Conservation (phyloP, 176 grass and related monocot genomes). For the Eragrostis nindensis region DNA sequence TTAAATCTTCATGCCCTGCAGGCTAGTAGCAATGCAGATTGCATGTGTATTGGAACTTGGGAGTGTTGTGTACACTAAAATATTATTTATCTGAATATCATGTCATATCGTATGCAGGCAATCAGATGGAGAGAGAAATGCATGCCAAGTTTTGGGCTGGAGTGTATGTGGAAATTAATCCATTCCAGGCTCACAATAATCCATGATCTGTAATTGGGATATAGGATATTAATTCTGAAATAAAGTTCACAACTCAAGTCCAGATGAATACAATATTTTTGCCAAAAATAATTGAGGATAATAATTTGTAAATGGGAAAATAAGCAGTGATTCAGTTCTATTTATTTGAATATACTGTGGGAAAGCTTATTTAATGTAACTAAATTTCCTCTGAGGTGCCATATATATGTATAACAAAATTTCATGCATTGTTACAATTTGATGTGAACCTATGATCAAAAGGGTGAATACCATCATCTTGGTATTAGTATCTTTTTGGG, state of each 20-base stretch:
- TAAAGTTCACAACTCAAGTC: background rate
- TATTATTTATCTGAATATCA: background rate
- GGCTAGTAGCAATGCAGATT: background rate
- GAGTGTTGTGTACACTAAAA: background rate
- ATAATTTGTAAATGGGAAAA: background rate
- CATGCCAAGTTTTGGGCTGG: background rate
- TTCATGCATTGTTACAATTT: background rate
- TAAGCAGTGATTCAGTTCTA: background rate
- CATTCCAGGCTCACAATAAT: background rate
- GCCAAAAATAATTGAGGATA: background rate
- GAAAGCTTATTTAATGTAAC: background rate
- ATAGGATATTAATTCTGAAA: background rate
- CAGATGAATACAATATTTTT: background rate
- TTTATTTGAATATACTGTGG: background rate
- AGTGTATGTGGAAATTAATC: background rate
- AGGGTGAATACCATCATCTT: too few relatives aligned
- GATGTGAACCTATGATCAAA: too few relatives aligned
- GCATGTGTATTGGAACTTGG: constrained; percentile 12
- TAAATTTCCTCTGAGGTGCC: background rate
- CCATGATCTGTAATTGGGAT: too few relatives aligned
- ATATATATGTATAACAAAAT: background rate
- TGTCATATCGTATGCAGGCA: constrained; percentile 35
- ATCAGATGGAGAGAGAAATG: background rate
- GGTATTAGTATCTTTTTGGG: too few relatives aligned
- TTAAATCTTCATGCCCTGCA: background rate